Base-by-base conservation (phyloP, 2,329 filamentous ascomycete species). In the Sporothrix pallida region DNA sequence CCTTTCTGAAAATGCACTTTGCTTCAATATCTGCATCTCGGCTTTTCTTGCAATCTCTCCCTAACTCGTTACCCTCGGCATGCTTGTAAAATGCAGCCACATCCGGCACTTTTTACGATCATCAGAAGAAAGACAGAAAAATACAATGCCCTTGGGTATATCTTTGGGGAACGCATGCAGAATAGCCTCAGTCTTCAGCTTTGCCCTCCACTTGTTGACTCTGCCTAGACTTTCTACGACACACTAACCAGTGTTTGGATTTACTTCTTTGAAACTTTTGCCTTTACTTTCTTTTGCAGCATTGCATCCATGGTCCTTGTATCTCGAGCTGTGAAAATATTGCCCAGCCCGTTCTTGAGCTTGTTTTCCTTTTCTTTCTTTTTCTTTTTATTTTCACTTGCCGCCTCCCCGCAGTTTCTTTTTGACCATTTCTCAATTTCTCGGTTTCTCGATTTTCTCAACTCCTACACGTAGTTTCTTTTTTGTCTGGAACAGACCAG, bases 261-360 rank as follows among this genome's bases (percentile, higher is more conserved):
- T 31, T 8, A 10, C 50, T 58, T 70, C 12, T 58, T 54, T 26
- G n/a, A 58, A 37, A 23, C 20, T 50, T n/a, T 37, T 7, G 31
- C 54, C 44, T 63, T 31, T 71, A 8, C 17, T 71, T 71, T 44
- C 70, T 72, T 65, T 72, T 72, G 44, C 44, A 4, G 5, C 46
- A 37, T 20, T 23, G 15, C 26, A 31, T 37, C 42, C 26, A 20
- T 12, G 10, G 23, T n/a, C 23, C 23, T 26, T 26, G 23, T 26
- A 15, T 15, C 31, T 50, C 31, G 31, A 37, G 1, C 4, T 23
- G 20, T 23, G 37, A n/a, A 23, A 44, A 9, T 46, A 67, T 52
- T 52, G 46, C 48, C 48, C 31, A 20, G 7, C 3, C 42, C 65
- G 48, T 69, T n/a, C 26, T 37, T 54, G 23, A 2, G 6, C 50